Conservation (phyloP, 352 stramenopile genomes). For the Phytophthora rubi region DNA sequence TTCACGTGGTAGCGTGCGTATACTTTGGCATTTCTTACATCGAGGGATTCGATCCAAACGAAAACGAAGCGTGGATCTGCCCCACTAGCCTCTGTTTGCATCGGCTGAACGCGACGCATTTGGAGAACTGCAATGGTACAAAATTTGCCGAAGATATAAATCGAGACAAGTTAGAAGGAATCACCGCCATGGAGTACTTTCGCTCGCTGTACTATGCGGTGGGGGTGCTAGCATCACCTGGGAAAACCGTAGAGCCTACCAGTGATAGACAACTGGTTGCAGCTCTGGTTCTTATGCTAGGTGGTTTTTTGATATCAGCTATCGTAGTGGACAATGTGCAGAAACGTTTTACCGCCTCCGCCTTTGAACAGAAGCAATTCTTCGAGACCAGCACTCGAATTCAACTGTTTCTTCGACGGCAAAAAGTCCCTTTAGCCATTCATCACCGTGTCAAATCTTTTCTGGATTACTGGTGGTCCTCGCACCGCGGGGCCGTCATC, state of each 20-base stretch:
- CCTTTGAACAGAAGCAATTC: constrained; percentile 55
- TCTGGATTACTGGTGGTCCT: constrained; percentile 67
- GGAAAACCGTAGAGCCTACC: constrained; percentile 45
- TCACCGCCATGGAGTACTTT: constrained; percentile 36
- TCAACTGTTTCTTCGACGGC: constrained; percentile 49
- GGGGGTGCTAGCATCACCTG: constrained; percentile 40
- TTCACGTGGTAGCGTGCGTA: constrained; percentile 53
- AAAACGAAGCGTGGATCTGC: constrained; percentile 35
- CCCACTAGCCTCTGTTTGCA: constrained; percentile 25
- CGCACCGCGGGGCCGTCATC: constrained; percentile 51
- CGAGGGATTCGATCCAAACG: constrained; percentile 31
- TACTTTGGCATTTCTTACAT: constrained; percentile 37
- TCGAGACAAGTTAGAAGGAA: constrained; percentile 21
- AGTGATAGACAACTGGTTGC: constrained; percentile 40
- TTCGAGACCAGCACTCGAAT: constrained; percentile 50
- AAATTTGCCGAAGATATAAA: constrained; percentile 6
- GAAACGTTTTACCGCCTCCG: constrained; percentile 47
- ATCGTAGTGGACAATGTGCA: constrained; percentile 60
- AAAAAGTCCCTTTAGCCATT: constrained; percentile 47
- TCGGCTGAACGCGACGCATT: constrained; percentile 12
- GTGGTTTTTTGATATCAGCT: constrained; percentile 36
- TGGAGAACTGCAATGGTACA: constrained; percentile 12
- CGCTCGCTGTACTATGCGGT: constrained; percentile 47
- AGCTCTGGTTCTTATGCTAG: constrained; percentile 49
- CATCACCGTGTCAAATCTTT: constrained; percentile 57